phyloP scores from a whole-genome alignment of 1,139 yeast species.

The Pneumocystis jirovecii region DNA sequence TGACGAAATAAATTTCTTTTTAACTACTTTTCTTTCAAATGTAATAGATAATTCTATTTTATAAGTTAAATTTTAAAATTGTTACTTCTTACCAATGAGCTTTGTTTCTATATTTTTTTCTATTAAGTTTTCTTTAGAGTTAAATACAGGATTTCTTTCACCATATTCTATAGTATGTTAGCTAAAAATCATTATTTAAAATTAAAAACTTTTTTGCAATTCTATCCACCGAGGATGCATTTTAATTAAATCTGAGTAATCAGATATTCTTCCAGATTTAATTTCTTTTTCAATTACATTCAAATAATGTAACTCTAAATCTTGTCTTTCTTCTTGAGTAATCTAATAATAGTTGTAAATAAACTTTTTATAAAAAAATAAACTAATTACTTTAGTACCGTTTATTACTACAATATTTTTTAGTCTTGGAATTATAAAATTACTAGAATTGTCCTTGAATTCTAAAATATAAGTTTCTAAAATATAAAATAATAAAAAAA shows the following conservation, averaged over 20 bases:
- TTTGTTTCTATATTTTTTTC: neutral
- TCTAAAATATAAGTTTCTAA: neutral
- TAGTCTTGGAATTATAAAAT: neutral
- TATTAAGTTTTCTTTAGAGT: neutral
- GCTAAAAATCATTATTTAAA: neutral
- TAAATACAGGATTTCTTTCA: neutral
- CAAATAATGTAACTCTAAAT: neutral
- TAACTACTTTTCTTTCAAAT: neutral
- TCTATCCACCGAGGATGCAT: neutral
- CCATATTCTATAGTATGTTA: neutral
- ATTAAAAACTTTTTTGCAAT: neutral
- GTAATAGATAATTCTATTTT: neutral
- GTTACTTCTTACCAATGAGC: neutral
- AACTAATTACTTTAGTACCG: neutral
- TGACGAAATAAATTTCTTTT: neutral
- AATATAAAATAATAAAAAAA: neutral
- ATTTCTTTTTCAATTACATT: neutral
- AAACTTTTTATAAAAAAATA: neutral
- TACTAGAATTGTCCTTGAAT: neutral
- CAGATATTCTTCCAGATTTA: neutral
- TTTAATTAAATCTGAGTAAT: neutral
- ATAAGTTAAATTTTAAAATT: neutral
- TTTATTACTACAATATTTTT: neutral
- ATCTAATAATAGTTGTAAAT: neutral
- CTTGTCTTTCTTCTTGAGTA: neutral